A percentile compares a stretch with the other conserved stretches of the same genome.
Evolutionary conservation across 2,329 filamentous ascomycete genomes (phyloP).

Genomic region (Ceratocystis destructans): DNA sequence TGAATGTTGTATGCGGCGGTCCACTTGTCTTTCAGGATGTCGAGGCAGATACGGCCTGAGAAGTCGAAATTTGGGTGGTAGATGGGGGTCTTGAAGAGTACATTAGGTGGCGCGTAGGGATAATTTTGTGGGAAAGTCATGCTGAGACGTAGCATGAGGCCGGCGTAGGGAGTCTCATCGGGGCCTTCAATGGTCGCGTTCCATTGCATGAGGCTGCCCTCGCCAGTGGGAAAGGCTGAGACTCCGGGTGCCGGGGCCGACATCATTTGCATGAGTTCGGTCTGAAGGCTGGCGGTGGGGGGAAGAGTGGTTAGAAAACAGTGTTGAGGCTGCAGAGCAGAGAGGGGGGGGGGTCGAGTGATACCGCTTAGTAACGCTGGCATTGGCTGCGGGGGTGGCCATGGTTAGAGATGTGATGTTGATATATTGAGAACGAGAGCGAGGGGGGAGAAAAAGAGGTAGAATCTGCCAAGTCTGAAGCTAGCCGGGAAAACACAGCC

Average conservation of each 20-base stretch:
- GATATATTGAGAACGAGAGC: not conserved
- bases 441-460: not conserved
- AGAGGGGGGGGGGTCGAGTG: constrained; percentile 19
- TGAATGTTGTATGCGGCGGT: constrained; percentile 95
- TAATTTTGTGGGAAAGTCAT: constrained; percentile 88
- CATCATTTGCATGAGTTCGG: constrained; percentile 97
- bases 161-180: constrained; percentile 78
- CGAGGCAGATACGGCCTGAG: constrained; percentile 87
- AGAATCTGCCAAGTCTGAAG: not conserved
- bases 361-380: constrained; percentile 58
- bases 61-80: constrained; percentile 99
- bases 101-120: constrained; percentile 78
- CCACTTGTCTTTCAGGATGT: constrained; percentile 99
- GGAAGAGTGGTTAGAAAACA: constrained; percentile 7
- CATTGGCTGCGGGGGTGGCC: constrained; percentile 3
- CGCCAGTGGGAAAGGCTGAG: constrained; percentile 82
- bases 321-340: constrained; percentile 18
- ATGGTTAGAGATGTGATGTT: not conserved
- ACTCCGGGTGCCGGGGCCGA: constrained; percentile 84
- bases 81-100: constrained; percentile 96
- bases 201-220: constrained; percentile 85
- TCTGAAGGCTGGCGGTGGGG: constrained; percentile 57
- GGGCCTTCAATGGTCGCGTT: constrained; percentile 88
- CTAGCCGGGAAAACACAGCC: not conserved
- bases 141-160: constrained; percentile 78